These are phyloP conservation scores for Grosmannia huntii DNA, from an alignment of 2,329 filamentous ascomycete species.

Conservation along the genomic window DNA sequence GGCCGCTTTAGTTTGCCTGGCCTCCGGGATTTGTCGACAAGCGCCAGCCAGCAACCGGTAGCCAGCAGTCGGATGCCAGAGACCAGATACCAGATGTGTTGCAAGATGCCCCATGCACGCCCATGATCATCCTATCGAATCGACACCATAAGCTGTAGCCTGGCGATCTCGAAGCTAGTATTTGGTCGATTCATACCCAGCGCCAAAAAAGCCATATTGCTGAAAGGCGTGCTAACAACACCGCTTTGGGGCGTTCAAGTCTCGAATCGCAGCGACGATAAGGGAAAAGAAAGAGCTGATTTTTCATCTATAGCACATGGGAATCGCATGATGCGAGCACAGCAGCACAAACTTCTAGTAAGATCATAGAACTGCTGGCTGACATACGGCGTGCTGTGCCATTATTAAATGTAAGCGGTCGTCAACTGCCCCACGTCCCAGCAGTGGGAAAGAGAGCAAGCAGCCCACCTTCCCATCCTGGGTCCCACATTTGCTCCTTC, in stretches of 20 bases:
- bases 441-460: constrained; percentile 1
- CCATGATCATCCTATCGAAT: neutral
- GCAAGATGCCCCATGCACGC: neutral
- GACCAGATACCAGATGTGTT: neutral
- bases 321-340: neutral
- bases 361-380: neutral
- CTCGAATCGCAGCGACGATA: neutral
- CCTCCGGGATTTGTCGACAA: constrained; percentile 1
- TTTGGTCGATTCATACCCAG: neutral
- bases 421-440: constrained; percentile 2
- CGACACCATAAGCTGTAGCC: neutral
- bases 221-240: neutral
- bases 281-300: neutral
- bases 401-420: neutral
- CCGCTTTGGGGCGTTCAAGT: neutral
- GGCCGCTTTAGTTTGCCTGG: constrained; percentile 10
- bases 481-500: neutral
- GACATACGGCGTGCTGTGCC: neutral
- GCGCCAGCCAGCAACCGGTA: neutral
- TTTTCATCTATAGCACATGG: neutral
- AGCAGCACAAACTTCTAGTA: neutral
- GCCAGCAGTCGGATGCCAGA: neutral
- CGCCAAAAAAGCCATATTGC: neutral
- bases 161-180: neutral
- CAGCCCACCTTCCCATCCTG: constrained; percentile 1